These are phyloP conservation scores for Smithsoniella earleae DNA, from an alignment of 163 green algal genomes.

Conservation along the genomic window DNA sequence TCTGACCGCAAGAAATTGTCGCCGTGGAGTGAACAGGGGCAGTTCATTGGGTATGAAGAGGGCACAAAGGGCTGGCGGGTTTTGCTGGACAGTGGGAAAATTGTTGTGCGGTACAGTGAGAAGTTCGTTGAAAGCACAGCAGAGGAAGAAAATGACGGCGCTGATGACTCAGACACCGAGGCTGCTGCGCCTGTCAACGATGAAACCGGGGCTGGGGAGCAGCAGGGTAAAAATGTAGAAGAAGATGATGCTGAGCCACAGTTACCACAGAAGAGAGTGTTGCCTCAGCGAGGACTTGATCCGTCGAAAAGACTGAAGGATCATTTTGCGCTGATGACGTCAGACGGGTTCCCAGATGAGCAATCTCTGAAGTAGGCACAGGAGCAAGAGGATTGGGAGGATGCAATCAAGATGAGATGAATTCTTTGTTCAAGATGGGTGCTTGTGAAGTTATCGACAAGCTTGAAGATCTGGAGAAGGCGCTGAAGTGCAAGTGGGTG, in stretches of 20 bases:
- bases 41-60: conserved; percentile 27
- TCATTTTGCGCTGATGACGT: neutral
- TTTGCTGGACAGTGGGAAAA: neutral
- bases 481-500: neutral
- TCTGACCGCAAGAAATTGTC: conserved; percentile 24
- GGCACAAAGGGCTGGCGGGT: conserved; percentile 32
- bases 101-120: conserved; percentile 30
- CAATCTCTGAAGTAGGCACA: neutral
- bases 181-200: neutral
- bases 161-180: neutral
- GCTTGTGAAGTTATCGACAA: neutral
- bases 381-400: neutral
- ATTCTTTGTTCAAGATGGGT: neutral
- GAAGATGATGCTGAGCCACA: neutral
- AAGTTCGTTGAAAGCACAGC: conserved; percentile 3
- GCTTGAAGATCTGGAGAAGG: neutral
- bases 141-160: neutral
- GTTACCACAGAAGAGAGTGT: neutral
- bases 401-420: neutral
- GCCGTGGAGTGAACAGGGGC: neutral
- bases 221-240: neutral
- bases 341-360: neutral
- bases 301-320: neutral
- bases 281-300: neutral
- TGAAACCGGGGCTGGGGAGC: neutral